These are phyloP conservation scores for Centella asiatica DNA, from an alignment of 129 eudicot species.

Conservation along the genomic window DNA sequence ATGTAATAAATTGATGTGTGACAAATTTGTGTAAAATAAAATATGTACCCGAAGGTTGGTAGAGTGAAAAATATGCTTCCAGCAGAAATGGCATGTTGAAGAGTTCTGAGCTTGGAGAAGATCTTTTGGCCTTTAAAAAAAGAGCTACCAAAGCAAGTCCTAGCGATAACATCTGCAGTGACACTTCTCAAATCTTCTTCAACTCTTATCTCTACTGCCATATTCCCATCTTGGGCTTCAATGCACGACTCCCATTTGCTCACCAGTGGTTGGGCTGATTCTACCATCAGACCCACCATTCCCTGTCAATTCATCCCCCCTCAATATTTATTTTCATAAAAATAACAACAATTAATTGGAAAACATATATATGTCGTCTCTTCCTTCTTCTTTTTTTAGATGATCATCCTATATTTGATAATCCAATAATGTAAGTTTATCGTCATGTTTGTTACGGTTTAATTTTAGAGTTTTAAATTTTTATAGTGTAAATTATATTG, in stretches of 20 bases:
- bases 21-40: neutral
- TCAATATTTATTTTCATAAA: too few species aligned
- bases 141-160: constrained; percentile 79
- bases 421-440: too few species aligned
- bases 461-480: too few species aligned
- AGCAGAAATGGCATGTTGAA: constrained; percentile 44
- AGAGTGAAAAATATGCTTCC: constrained; percentile 59
- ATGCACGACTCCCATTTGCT: constrained; percentile 66
- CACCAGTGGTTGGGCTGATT: constrained; percentile 44
- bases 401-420: too few species aligned
- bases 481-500: too few species aligned
- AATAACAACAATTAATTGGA: too few species aligned
- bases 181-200: constrained; percentile 65
- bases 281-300: constrained; percentile 78
- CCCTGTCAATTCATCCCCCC: constrained; percentile 34
- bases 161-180: constrained; percentile 78
- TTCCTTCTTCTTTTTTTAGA: too few species aligned
- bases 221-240: constrained; percentile 43
- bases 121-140: constrained; percentile 55
- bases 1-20: neutral
- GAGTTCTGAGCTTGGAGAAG: constrained; percentile 73
- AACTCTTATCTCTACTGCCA: constrained; percentile 56
- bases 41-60: constrained; percentile 51
- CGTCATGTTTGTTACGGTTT: too few species aligned
- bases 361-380: too few species aligned